Base-by-base conservation (phyloP, 129 eudicot genomes). In the Flaveria sonorensis region DNA sequence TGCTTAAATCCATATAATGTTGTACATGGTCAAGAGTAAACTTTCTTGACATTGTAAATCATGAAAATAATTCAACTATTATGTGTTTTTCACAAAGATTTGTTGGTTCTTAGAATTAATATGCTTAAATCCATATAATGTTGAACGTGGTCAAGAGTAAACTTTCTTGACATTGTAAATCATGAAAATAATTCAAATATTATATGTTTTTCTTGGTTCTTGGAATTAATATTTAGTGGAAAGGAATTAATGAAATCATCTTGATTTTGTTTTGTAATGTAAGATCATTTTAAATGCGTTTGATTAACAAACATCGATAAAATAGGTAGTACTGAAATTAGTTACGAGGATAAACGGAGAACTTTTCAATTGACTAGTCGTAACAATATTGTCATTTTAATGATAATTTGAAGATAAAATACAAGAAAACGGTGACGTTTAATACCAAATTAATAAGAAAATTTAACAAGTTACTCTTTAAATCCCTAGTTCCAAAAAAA, bases 401-500 rank as follows among this genome's bases (percentile, higher is more conserved):
- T 12, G 15, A 2, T 12, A 9, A 78, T 78, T 61, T 70, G 76
- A 64, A 77, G 74, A 39, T 70, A 84, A 79, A 69, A 12, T 1
- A 47, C 48, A 12, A 47, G 2, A 2, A 47, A 47, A 10, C 3
- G 15, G 15, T 10, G 14, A 47, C 16, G 15, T 47, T 47, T 47
- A 47, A 11, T 3, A 45, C 16, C 15, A 12, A 9, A 12, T 10
- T 47, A 47, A 47, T 12, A 47, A 12, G 39, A 47, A 47, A 47
- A 10, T 47, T 47, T 47, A 47, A 47, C 2, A 3, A 13, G 15
- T 47, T 10, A 10, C 52, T 0, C 52, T 10, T 47, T 47, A 2
- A 47, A 47, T 52, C 87, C 84, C 63, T 80, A 80, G 82, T 79
- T 81, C 63, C 36, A 21, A 81, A 85, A 79, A 75, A 79, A 77